A percentile compares a stretch with the other conserved stretches of the same genome.
Evolutionary conservation across 2,329 filamentous ascomycete species (phyloP).

Genomic region (Calonectria ilicicola): DNA sequence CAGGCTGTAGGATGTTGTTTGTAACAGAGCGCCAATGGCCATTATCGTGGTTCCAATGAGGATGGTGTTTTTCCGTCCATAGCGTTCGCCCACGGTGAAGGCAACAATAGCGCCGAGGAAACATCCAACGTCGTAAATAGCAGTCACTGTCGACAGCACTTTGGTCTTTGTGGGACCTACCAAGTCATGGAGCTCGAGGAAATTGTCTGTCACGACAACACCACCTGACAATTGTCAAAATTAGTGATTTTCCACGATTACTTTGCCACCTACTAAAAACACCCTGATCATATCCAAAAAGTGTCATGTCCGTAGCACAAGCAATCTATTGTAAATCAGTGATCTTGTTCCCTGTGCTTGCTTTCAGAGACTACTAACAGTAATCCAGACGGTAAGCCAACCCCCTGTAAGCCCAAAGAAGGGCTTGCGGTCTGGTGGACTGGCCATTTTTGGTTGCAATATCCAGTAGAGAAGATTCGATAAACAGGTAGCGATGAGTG

Average conservation of each 20-base stretch:
- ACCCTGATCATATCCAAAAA: conserved; percentile 16
- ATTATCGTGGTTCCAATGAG: conserved; percentile 15
- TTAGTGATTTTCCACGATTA: too few species aligned
- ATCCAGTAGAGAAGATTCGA: neutral
- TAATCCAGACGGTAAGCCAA: conserved; percentile 9
- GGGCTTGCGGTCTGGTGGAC: neutral
- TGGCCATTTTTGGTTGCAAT: neutral
- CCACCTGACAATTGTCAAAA: neutral
- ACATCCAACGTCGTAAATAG: conserved; percentile 25
- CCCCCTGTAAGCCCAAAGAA: conserved; percentile 2
- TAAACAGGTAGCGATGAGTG: neutral
- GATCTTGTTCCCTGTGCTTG: neutral
- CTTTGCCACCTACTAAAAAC: neutral
- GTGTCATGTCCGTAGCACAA: conserved; percentile 5
- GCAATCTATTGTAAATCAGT: neutral
- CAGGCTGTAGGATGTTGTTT: conserved; percentile 26
- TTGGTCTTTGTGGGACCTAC: conserved; percentile 8
- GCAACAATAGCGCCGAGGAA: conserved; percentile 20
- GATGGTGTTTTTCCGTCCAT: conserved; percentile 11
- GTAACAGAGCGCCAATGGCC: conserved; percentile 16
- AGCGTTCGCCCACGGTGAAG: conserved; percentile 12
- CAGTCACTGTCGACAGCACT: conserved; percentile 8
- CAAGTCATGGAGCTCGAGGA: neutral
- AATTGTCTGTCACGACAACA: neutral
- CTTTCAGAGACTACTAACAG: neutral